Evolutionary conservation across 83 land plant species (phyloP).

Genomic region (Picea abies): DNA sequence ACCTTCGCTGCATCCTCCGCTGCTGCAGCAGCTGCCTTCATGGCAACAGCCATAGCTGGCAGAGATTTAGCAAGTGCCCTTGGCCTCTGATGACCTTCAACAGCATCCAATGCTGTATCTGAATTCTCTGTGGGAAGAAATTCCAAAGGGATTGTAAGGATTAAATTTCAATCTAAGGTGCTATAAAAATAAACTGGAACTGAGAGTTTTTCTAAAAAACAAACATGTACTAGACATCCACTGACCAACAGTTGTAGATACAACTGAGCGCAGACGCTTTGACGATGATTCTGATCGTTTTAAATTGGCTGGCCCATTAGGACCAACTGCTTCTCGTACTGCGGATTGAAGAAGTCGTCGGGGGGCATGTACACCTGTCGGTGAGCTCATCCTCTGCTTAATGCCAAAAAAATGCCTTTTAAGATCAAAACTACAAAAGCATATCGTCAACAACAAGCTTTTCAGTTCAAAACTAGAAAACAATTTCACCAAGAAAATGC

Average conservation of each 20-base stretch:
- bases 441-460: background rate
- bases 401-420: slow-evolving; percentile 1
- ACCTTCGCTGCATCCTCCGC: slow-evolving; percentile 60
- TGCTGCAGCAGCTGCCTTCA: slow-evolving; percentile 81
- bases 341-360: slow-evolving; percentile 82
- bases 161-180: background rate
- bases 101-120: slow-evolving; percentile 10
- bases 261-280: slow-evolving; percentile 81
- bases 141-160: background rate
- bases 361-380: slow-evolving; percentile 42
- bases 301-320: slow-evolving; percentile 35
- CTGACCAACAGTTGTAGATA: slow-evolving; percentile 48
- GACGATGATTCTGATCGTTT: slow-evolving; percentile 31
- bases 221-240: background rate
- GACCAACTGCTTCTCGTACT: slow-evolving; percentile 84
- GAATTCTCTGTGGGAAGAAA: slow-evolving; percentile 12
- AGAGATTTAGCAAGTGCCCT: slow-evolving; percentile 28
- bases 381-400: slow-evolving; percentile 36
- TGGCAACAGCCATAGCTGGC: slow-evolving; percentile 50
- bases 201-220: background rate
- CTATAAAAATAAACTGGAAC: background rate
- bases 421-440: background rate
- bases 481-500: background rate
- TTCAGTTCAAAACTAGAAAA: background rate
- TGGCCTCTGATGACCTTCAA: slow-evolving; percentile 16